Conservation (phyloP, 2,329 filamentous ascomycete genomes). For the Diaporthe caulivora region DNA sequence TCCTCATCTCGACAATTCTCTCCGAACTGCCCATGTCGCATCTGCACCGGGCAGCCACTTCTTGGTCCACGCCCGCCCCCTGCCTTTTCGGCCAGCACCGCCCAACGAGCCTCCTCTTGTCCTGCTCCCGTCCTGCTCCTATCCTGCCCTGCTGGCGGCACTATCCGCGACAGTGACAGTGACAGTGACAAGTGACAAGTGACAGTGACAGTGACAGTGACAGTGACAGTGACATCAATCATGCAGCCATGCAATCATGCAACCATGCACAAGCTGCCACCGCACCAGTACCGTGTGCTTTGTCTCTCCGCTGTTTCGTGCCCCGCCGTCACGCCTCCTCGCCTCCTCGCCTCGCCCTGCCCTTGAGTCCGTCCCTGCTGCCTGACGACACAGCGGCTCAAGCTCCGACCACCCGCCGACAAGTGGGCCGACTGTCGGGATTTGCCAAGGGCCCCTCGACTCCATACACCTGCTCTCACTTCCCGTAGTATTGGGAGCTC, state of each 20-base stretch:
- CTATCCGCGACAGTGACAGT: neutral
- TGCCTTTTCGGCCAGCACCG: conserved; percentile 6
- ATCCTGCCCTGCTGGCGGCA: conserved; percentile 19
- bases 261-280: no score
- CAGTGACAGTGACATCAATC: conserved; percentile 7
- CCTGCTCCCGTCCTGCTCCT: neutral
- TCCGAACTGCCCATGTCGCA: neutral
- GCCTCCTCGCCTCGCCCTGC: conserved; percentile 15
- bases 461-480: neutral
- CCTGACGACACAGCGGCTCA: neutral
- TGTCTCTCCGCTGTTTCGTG: conserved; percentile 29
- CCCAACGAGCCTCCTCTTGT: neutral
- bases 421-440: neutral
- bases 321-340: neutral
- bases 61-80: neutral
- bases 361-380: neutral
- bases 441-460: neutral
- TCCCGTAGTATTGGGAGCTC: neutral
- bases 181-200: no score
- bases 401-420: neutral
- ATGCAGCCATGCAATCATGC: no score
- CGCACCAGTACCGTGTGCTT: neutral
- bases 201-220: no score
- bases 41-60: no score
- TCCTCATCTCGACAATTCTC: conserved; percentile 23